These are phyloP conservation scores for Claviceps sorghi DNA, from an alignment of 2,329 filamentous ascomycete species.

Conservation along the genomic window DNA sequence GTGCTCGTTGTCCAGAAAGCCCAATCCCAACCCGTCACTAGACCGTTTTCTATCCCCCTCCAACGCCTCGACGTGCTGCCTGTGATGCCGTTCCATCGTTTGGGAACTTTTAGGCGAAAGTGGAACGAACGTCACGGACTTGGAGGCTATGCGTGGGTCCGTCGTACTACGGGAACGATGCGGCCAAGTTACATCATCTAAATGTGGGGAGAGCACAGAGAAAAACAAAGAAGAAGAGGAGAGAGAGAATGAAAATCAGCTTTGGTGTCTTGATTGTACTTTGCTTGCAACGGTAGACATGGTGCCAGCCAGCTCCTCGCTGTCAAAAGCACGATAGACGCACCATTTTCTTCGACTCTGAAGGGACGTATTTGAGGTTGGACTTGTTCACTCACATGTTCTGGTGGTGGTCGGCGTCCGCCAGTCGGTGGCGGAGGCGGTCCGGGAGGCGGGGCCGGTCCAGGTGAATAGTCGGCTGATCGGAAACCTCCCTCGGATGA, in stretches of 20 bases:
- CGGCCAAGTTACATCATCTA: slow-evolving; percentile 18
- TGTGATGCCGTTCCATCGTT: slow-evolving; percentile 28
- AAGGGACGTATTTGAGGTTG: slow-evolving; percentile 12
- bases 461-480: slow-evolving; percentile 7
- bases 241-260: background rate
- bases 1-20: slow-evolving; percentile 9
- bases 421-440: slow-evolving; percentile 18
- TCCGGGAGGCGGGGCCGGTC: slow-evolving; percentile 13
- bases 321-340: slow-evolving; percentile 19
- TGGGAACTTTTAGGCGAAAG: slow-evolving; percentile 34
- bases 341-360: slow-evolving; percentile 22
- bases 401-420: slow-evolving; percentile 21
- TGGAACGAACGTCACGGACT: slow-evolving; percentile 33
- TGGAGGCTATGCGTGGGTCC: slow-evolving; percentile 11
- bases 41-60: slow-evolving; percentile 9
- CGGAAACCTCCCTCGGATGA: slow-evolving; percentile 6
- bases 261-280: slow-evolving; percentile 8
- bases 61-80: slow-evolving; percentile 17
- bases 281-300: background rate
- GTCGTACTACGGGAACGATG: background rate
- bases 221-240: background rate
- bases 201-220: background rate
- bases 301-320: slow-evolving; percentile 3
- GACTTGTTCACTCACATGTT: slow-evolving; percentile 30
- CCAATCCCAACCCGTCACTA: slow-evolving; percentile 6